Evolutionary conservation across 129 eudicot genomes (phyloP).

Genomic region (Lactuca saligna): DNA sequence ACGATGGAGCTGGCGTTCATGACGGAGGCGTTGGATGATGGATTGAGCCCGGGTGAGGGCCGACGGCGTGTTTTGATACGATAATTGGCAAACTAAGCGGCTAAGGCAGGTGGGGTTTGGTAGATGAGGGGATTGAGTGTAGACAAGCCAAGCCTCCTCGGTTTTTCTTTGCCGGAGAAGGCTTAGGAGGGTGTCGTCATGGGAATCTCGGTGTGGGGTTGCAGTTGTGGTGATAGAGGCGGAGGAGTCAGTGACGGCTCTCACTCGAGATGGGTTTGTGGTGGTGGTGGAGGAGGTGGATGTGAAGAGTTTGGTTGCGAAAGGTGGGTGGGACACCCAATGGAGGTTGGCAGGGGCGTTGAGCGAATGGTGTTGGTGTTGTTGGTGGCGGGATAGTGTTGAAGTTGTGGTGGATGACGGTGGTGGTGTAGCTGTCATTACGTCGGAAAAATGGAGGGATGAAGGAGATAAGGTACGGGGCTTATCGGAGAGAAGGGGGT

Average conservation of each 20-base stretch:
- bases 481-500: neutral
- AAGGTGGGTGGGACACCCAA: slow-evolving; percentile 39
- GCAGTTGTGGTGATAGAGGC: slow-evolving; percentile 23
- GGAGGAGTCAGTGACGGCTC: slow-evolving; percentile 38
- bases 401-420: slow-evolving; percentile 33
- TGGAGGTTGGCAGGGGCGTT: slow-evolving; percentile 34
- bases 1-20: slow-evolving; percentile 81
- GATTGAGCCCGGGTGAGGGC: slow-evolving; percentile 81
- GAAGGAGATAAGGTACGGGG: slow-evolving; percentile 35
- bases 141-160: slow-evolving; percentile 80
- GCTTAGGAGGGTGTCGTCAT: slow-evolving; percentile 52
- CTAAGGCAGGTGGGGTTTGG: slow-evolving; percentile 86
- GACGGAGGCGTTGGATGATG: slow-evolving; percentile 75
- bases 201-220: slow-evolving; percentile 23
- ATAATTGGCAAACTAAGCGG: slow-evolving; percentile 73
- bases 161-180: slow-evolving; percentile 85
- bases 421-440: slow-evolving; percentile 50
- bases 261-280: slow-evolving; percentile 27
- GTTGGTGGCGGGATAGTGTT: slow-evolving; percentile 30
- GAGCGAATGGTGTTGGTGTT: slow-evolving; percentile 19
- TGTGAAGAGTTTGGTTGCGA: slow-evolving; percentile 26
- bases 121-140: slow-evolving; percentile 52
- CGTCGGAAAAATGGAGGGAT: slow-evolving; percentile 15
- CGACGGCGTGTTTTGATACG: slow-evolving; percentile 65
- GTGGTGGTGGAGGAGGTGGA: slow-evolving; percentile 30